These are phyloP conservation scores for Metahyphopichia silvanorum DNA, from an alignment of 805 yeast genomes.

Conservation along the genomic window DNA sequence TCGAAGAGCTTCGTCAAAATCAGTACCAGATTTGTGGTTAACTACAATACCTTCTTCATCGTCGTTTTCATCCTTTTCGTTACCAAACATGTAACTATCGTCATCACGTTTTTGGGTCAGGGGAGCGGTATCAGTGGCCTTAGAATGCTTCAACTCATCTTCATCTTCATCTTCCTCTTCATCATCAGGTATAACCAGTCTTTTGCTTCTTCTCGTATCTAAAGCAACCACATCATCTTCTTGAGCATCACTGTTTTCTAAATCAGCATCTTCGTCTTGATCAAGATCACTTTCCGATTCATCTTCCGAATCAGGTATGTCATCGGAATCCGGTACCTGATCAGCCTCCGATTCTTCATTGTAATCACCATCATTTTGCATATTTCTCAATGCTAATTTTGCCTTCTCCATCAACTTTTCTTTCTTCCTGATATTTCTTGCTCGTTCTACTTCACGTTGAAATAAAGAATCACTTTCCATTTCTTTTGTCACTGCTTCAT, in stretches of 20 bases:
- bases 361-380: conserved; percentile 10
- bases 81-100: conserved; percentile 30
- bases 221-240: conserved; percentile 12
- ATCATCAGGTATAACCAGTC: conserved; percentile 6
- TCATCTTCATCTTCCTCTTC: conserved; percentile 12
- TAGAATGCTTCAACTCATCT: not conserved
- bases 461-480: conserved; percentile 43
- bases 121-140: not conserved
- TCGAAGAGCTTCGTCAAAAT: too few relatives aligned
- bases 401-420: conserved; percentile 40
- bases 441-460: conserved; percentile 51
- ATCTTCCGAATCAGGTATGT: conserved; percentile 10
- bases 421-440: conserved; percentile 39
- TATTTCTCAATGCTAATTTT: conserved; percentile 24
- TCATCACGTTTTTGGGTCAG: conserved; percentile 11
- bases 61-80: not conserved
- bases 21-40: too few relatives aligned
- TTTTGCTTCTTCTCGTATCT: conserved; percentile 6
- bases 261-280: conserved; percentile 15
- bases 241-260: conserved; percentile 14
- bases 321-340: conserved; percentile 7
- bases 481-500: conserved; percentile 41
- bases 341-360: conserved; percentile 23
- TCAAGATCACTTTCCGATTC: too few relatives aligned
- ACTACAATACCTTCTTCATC: conserved; percentile 1